These are phyloP conservation scores for Sherardia arvensis DNA, from an alignment of 257 asterid species.

Conservation along the genomic window DNA sequence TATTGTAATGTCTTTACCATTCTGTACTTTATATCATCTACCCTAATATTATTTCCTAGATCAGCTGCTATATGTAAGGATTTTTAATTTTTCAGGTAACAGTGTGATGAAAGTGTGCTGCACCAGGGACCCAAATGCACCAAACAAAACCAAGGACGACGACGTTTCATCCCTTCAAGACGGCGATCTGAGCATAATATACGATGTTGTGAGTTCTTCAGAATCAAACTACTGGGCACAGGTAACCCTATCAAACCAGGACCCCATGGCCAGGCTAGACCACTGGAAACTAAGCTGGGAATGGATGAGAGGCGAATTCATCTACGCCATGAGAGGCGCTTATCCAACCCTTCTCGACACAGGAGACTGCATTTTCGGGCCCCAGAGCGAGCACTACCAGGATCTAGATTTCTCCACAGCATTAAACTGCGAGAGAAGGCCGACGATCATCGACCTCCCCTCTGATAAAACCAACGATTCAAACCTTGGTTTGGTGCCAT, in stretches of 20 bases:
- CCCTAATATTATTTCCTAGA: too few species aligned
- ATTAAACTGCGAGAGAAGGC: conserved; percentile 38
- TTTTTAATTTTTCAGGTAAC: background rate
- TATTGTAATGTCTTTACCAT: too few species aligned
- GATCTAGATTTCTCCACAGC: conserved; percentile 41
- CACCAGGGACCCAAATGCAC: conserved; percentile 16
- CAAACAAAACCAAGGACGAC: conserved; percentile 16
- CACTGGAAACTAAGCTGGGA: conserved; percentile 57
- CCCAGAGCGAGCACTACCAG: conserved; percentile 32
- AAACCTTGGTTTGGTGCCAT: conserved; percentile 44
- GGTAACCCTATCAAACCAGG: conserved; percentile 49
- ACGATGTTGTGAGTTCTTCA: conserved; percentile 37
- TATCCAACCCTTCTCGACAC: conserved; percentile 38
- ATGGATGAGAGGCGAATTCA: conserved; percentile 67
- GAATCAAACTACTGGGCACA: conserved; percentile 43
- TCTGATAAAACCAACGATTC: conserved; percentile 39
- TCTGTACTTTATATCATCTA: too few species aligned
- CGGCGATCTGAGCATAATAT: conserved; percentile 55
- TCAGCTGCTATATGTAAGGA: background rate
- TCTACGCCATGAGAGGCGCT: conserved; percentile 54
- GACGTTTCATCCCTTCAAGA: conserved; percentile 20
- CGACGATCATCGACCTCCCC: conserved; percentile 62
- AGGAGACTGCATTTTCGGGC: conserved; percentile 43
- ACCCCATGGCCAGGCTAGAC: conserved; percentile 43
- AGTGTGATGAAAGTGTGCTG: conserved; percentile 39